Conservation (phyloP, 129 eudicot species). For the Kitagawia praeruptora region DNA sequence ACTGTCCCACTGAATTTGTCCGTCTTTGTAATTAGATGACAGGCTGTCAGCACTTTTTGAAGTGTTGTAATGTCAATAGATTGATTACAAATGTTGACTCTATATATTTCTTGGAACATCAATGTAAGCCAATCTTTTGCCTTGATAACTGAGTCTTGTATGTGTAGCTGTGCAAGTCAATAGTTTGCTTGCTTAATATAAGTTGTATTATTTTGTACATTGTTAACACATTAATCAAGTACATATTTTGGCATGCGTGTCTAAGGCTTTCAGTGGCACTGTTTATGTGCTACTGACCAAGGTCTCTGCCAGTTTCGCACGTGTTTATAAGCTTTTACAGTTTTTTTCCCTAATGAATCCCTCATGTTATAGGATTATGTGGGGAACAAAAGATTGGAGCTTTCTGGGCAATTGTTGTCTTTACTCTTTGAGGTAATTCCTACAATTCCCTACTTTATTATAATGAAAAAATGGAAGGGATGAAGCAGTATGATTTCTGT, state of each 20-base stretch:
- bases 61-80: neutral
- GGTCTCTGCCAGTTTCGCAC: neutral
- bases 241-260: neutral
- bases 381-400: constrained; percentile 89
- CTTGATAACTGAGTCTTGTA: neutral
- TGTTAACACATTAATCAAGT: neutral
- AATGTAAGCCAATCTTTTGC: neutral
- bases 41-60: neutral
- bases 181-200: neutral
- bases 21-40: neutral
- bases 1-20: neutral
- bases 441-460: neutral
- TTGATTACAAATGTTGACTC: neutral
- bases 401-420: constrained; percentile 76
- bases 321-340: neutral
- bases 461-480: neutral
- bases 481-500: neutral
- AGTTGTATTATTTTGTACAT: neutral
- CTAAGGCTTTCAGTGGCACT: neutral
- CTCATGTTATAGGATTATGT: constrained; percentile 64
- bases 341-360: constrained; percentile 9
- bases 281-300: neutral
- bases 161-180: neutral
- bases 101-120: neutral
- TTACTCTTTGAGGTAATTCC: constrained; percentile 74